Conservation (phyloP, 2,329 filamentous ascomycete genomes). For the Dactylonectria estremocensis region DNA sequence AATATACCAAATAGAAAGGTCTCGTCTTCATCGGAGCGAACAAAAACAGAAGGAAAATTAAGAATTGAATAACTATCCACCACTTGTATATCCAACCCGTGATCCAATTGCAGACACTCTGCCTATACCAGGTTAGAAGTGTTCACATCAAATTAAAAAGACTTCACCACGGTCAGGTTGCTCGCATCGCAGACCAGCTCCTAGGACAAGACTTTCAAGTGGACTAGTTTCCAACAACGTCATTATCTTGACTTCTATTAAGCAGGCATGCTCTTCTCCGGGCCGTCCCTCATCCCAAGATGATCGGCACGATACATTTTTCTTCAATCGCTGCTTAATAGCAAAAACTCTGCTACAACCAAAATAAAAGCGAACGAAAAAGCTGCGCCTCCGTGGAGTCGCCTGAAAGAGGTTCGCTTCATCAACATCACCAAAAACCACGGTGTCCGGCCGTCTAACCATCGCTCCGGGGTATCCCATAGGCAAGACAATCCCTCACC, state of each 20-base stretch:
- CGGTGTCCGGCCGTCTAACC: conserved; percentile 45
- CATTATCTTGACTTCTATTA: conserved; percentile 46
- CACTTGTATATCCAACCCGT: neutral
- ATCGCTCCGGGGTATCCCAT: conserved; percentile 50
- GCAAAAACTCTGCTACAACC: conserved; percentile 39
- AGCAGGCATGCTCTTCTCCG: conserved; percentile 39
- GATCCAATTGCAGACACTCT: neutral
- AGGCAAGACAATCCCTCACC: conserved; percentile 47
- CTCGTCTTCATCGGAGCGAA: conserved; percentile 22
- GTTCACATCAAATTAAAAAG: neutral
- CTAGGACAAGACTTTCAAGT: conserved; percentile 8
- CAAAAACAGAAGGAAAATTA: conserved; percentile 33
- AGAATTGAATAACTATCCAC: conserved; percentile 7
- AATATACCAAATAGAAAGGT: conserved; percentile 29
- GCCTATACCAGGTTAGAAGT: neutral
- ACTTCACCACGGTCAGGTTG: neutral
- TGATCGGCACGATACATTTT: conserved; percentile 38
- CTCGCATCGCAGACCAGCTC: neutral
- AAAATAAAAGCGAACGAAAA: conserved; percentile 39
- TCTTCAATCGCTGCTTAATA: conserved; percentile 40
- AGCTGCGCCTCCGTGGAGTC: conserved; percentile 26
- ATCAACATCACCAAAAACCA: conserved; percentile 39
- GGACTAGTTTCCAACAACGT: conserved; percentile 32
- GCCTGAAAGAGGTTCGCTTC: conserved; percentile 35
- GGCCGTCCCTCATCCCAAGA: conserved; percentile 34